A percentile compares a stretch with the other conserved stretches of the same genome.
These are phyloP conservation scores for Maudiozyma pseudohumilis DNA, from an alignment of 805 yeast genomes.

Conservation along the genomic window DNA sequence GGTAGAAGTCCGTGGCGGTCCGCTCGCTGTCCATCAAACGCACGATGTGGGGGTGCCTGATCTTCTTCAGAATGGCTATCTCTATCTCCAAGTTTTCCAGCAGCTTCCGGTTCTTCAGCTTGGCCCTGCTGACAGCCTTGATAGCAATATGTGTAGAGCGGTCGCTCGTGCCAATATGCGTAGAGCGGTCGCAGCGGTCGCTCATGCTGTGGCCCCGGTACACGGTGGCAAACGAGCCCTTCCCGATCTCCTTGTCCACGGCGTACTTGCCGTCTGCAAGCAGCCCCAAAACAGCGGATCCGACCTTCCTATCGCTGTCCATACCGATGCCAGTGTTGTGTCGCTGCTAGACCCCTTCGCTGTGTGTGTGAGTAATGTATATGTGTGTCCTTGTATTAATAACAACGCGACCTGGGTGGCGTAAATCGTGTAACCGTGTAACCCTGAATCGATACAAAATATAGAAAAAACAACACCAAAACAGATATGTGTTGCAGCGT, in stretches of 20 bases:
- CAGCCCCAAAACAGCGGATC: too few species aligned
- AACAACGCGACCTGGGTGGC: too few species aligned
- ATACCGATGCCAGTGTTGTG: not conserved
- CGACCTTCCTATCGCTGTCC: not conserved
- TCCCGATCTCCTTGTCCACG: slow-evolving; percentile 61
- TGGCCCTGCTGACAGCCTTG: slow-evolving; percentile 75
- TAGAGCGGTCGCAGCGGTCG: slow-evolving; percentile 14
- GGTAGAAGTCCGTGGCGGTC: slow-evolving; percentile 67
- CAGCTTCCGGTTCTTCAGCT: slow-evolving; percentile 75
- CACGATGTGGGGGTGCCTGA: slow-evolving; percentile 91
- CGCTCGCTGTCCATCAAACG: slow-evolving; percentile 74
- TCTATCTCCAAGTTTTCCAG: slow-evolving; percentile 89
- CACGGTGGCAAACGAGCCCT: slow-evolving; percentile 93
- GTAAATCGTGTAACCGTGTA: too few species aligned
- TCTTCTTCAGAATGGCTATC: slow-evolving; percentile 74
- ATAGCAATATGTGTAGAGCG: slow-evolving; percentile 59
- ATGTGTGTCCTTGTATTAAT: not conserved
- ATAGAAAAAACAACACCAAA: too few species aligned
- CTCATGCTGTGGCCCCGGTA: slow-evolving; percentile 60
- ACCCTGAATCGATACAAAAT: too few species aligned
- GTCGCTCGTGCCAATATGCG: slow-evolving; percentile 40
- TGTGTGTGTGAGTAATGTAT: not conserved
- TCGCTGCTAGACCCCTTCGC: not conserved
- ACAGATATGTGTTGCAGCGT: too few species aligned
- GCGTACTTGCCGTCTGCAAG: slow-evolving; percentile 20